A percentile compares a stretch with the other conserved stretches of the same genome.
Conservation (phyloP, 164 flowering plant species). For the Cinnamomum micranthum region DNA sequence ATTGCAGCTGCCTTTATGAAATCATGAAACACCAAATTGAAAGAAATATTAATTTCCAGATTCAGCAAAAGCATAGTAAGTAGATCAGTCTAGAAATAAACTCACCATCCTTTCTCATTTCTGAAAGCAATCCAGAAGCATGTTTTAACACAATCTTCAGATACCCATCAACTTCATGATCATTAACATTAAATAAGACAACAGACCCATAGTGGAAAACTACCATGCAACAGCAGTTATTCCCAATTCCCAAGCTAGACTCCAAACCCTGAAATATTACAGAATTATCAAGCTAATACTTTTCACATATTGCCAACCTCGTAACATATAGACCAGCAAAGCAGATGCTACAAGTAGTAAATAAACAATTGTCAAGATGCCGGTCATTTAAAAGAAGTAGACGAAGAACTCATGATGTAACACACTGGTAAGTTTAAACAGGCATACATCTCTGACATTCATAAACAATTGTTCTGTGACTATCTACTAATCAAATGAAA, state of each 20-base stretch:
- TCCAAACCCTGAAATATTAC: slow-evolving; percentile 26
- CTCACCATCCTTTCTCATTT: slow-evolving; percentile 95
- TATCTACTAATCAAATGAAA: too few species aligned
- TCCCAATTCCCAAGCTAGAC: slow-evolving; percentile 50
- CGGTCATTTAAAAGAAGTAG: too few species aligned
- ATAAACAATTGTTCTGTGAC: too few species aligned
- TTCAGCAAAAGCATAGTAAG: not conserved
- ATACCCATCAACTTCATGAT: slow-evolving; percentile 72
- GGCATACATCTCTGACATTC: too few species aligned
- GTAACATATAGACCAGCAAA: not conserved
- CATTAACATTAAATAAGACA: slow-evolving; percentile 76
- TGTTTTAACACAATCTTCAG: slow-evolving; percentile 70
- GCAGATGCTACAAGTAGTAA: too few species aligned
- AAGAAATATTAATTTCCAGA: not conserved
- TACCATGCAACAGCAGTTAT: slow-evolving; percentile 74
- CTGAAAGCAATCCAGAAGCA: slow-evolving; percentile 83
- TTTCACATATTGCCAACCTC: not conserved
- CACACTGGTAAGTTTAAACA: too few species aligned
- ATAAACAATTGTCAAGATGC: too few species aligned
- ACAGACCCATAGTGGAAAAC: slow-evolving; percentile 94
- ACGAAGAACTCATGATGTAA: too few species aligned
- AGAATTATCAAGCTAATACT: not conserved
- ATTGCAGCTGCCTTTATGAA: not conserved
- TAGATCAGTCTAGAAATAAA: not conserved
- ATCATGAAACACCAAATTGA: not conserved